Base-by-base conservation (phyloP, 1,284 basidiomycete genomes). In the Meripilus lineatus region DNA sequence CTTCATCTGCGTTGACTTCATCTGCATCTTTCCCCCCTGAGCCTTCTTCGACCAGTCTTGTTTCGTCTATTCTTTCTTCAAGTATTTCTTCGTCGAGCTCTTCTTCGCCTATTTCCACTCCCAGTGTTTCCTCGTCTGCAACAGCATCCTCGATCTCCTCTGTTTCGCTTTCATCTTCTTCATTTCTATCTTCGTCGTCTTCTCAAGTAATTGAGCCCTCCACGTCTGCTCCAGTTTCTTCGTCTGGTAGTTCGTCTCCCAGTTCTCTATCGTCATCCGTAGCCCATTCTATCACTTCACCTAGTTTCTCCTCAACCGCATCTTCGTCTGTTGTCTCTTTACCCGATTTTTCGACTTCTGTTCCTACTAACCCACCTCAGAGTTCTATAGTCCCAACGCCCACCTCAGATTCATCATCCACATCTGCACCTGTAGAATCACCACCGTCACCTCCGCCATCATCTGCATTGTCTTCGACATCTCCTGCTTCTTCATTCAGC, bases 51-150 rank as follows among this genome's bases (percentile, higher is more conserved):
- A 25, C 17, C 14, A 13, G 8, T n/a, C 32, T 4, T 11, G 40
- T 22, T 18, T 57, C 56, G 22, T 58, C 57, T 13, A 53, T 54
- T n/a, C 59, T 57, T 17, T 51, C 49, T 2, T 52, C 59, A 14
- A 61, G 63, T 34, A 14, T 21, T 8, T 40, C 55, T 15, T 51
- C 57, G 60, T 62, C 39, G 65, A 63, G 30, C 63, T 65, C 62
- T 1, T 58, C 63, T 4, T 68, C 68, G 23, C 64, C 64, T 2
- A 67, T 66, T 15, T 62, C 65, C 35, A 67, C 62, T 33, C 58
- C 56, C n/a, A 58, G 62, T 10, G 56, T 62, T n/a, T 61, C 63
- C 10, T 68, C 57, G 10, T 23, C 21, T n/a, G 50, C 39, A 14
- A 38, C 52, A 20, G 44, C 54, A 48, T 41, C 61, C 56, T 30